Base-by-base conservation (phyloP, 331 rosid genomes). In the Pyrus hybrid region DNA sequence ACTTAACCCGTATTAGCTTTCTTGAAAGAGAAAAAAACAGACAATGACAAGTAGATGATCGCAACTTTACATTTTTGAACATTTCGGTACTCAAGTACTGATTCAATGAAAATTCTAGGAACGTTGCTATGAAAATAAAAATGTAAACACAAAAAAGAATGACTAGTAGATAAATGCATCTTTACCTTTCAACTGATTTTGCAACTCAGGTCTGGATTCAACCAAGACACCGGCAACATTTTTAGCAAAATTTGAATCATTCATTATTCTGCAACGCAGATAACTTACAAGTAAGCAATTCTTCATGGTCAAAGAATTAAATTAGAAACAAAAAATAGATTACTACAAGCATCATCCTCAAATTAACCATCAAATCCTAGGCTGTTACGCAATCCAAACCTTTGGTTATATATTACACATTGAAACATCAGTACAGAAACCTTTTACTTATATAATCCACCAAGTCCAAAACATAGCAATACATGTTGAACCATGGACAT, bases 141-240 rank as follows among this genome's bases (percentile, higher is more conserved):
- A 80, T 20, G 10, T 56, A 30, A 41, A 41, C 49, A 28, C 8
- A 61, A 29, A 41, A 21, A 62, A 32, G 78, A 80, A 80, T 84
- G 56, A 58, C 49, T 33, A 80, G 49, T 41, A 84, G 68, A 80
- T 66, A 74, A 69, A 49, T 29, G 76, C 30, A 25, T 47, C 69
- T 71, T 80, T 33, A 89, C 97, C 76, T 71, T 86, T 68, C 32
- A 80, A 76, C 70, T 78, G 83, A 64, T 67, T 85, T 53, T 77
- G 88, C 20, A 80, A 63, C 62, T 67, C 97, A 80, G 78, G 68
- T 35, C 72, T 84, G 25, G 96, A 76, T 84, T 93, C 91, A 74
- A 93, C 89, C 30, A 93, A 87, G 77, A 93, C 88, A 70, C 98
- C 98, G 11, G 90, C 93, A 67, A 93, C 81, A 66, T 90, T 91